Conservation (phyloP, 768 basidiomycete genomes). For the Lentinus brumalis region DNA sequence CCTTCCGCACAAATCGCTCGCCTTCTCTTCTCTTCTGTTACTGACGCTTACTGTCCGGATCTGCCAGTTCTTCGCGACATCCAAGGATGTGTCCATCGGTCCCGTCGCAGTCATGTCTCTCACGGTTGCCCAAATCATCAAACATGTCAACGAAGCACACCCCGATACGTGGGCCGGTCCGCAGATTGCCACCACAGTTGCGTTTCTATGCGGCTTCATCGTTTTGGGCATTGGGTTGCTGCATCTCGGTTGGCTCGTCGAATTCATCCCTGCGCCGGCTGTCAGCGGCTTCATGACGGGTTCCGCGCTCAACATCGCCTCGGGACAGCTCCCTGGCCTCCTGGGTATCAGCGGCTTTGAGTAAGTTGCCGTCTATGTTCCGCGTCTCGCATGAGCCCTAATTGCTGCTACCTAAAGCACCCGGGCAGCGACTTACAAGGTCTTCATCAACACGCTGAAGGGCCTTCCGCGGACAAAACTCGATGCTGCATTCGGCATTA, state of each 20-base stretch:
- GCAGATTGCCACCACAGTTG: constrained; percentile 81
- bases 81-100: constrained; percentile 96
- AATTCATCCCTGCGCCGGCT: constrained; percentile 86
- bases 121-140: constrained; percentile 78
- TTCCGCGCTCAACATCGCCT: constrained; percentile 86
- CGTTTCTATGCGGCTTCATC: constrained; percentile 88
- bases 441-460: constrained; percentile 91
- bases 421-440: constrained; percentile 76
- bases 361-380: constrained; percentile 41
- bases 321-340: constrained; percentile 84
- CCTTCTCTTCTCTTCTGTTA: constrained; percentile 1
- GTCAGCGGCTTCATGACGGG: constrained; percentile 95
- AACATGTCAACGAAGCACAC: constrained; percentile 53
- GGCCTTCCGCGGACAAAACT: constrained; percentile 65
- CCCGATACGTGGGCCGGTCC: constrained; percentile 62
- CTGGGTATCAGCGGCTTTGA: constrained; percentile 86
- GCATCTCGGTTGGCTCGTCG: constrained; percentile 90
- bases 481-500: constrained; percentile 89
- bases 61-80: constrained; percentile 86
- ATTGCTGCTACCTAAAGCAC: constrained; percentile 52
- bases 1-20: not conserved
- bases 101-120: constrained; percentile 98
- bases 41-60: not conserved
- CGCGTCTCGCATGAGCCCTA: constrained; percentile 9
- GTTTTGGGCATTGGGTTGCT: constrained; percentile 87